phyloP scores from a whole-genome alignment of 2,329 filamentous ascomycete species.

The Sclerotinia nivalis region DNA sequence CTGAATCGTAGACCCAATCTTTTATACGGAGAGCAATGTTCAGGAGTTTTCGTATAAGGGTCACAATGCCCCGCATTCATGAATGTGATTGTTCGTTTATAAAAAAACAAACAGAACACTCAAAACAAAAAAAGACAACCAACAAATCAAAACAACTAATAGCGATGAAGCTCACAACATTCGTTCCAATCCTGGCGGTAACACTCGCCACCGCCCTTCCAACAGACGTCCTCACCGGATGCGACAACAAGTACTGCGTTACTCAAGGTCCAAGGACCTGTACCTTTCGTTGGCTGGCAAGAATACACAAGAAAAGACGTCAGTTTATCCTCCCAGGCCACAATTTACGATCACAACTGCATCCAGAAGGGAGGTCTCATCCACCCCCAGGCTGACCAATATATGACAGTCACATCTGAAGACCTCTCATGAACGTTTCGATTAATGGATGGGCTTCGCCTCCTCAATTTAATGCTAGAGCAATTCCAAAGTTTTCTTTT shows the following conservation, averaged over 20 bases:
- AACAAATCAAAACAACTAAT: background rate
- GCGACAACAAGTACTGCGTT: background rate
- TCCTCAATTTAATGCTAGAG: background rate
- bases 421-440: constrained; percentile 7
- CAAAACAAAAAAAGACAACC: background rate
- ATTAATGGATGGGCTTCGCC: background rate
- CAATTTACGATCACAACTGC: constrained; percentile 6
- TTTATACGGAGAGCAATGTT: background rate
- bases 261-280: constrained; percentile 2
- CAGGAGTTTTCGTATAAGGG: background rate
- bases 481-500: background rate
- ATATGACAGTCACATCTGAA: constrained; percentile 5
- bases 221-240: background rate
- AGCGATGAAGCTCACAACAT: background rate
- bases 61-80: background rate
- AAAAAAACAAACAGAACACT: background rate
- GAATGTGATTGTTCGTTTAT: background rate
- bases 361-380: constrained; percentile 41
- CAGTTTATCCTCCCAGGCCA: background rate
- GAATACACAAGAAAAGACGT: background rate
- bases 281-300: constrained; percentile 9
- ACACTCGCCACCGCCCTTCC: background rate
- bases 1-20: background rate
- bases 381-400: background rate
- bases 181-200: background rate